Conservation (phyloP, 192 early-diverging fungal species). For the Phlyctochytrium bullatum region DNA sequence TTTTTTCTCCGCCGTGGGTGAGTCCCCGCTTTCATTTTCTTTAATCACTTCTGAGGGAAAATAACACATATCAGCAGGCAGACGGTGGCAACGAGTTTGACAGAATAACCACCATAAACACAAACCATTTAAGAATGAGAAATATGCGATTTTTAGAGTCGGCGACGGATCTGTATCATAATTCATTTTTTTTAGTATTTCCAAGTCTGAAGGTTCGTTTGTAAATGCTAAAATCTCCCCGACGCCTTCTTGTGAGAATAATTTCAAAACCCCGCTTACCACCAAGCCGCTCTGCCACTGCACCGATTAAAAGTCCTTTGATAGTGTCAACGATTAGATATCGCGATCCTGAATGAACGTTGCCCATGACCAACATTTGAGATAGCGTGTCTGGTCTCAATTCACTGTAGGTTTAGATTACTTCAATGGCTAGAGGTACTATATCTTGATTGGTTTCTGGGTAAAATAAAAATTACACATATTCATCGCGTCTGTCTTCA, state of each 20-base stretch:
- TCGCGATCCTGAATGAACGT: conserved; percentile 69
- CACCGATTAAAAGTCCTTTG: conserved; percentile 77
- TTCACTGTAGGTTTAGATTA: conserved; percentile 39
- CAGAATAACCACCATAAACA: conserved; percentile 70
- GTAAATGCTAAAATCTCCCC: no score
- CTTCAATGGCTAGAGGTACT: conserved; percentile 9
- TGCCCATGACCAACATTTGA: conserved; percentile 80
- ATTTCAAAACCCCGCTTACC: no score
- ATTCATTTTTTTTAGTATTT: conserved; percentile 29
- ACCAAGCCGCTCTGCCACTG: conserved; percentile 82
- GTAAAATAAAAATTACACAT: conserved; percentile 73
- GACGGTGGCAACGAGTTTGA: conserved; percentile 79
- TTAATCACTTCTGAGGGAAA: no score
- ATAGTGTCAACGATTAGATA: conserved; percentile 88
- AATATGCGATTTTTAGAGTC: conserved; percentile 50
- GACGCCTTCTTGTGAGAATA: no score
- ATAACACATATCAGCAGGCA: no score
- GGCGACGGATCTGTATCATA: conserved; percentile 3
- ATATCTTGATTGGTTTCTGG: conserved; percentile 75
- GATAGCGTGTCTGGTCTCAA: conserved; percentile 87
- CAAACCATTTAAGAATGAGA: conserved; percentile 33
- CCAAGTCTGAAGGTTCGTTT: conserved; percentile 10
- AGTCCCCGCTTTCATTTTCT: no score
- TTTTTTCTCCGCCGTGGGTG: no score
- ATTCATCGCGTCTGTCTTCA: conserved; percentile 71